A percentile compares a stretch with the other conserved stretches of the same genome.
Evolutionary conservation across 495 filamentous ascomycete species (phyloP).

Genomic region (Entonaema liquescens): DNA sequence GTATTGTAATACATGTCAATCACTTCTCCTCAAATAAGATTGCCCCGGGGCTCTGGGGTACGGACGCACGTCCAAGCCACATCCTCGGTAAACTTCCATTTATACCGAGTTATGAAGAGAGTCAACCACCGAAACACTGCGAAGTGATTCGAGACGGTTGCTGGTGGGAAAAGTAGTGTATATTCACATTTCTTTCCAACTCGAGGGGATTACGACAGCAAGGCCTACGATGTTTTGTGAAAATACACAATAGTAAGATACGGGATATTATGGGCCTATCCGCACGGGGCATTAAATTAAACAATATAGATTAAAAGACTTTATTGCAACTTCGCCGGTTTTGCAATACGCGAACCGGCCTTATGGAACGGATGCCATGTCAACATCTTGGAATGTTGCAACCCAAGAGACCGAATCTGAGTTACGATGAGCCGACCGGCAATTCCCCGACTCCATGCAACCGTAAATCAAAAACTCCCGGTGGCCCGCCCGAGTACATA

Average conservation of each 20-base stretch:
- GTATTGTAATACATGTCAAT: neutral
- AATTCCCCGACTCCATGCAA: slow-evolving; percentile 19
- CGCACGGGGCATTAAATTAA: neutral
- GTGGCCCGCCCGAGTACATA: slow-evolving; percentile 12
- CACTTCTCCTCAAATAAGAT: slow-evolving; percentile 3
- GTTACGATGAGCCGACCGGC: slow-evolving; percentile 3
- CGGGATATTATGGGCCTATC: neutral
- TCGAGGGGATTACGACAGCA: neutral
- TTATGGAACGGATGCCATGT: slow-evolving; percentile 4
- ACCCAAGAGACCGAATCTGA: slow-evolving; percentile 6
- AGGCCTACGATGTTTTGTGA: neutral
- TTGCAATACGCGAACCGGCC: slow-evolving; percentile 9
- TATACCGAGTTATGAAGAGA: slow-evolving; percentile 19
- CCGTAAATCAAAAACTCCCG: slow-evolving; percentile 19
- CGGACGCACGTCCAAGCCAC: slow-evolving; percentile 4
- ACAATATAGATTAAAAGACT: neutral
- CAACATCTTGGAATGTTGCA: neutral
- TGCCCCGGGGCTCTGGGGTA: neutral
- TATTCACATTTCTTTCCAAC: neutral
- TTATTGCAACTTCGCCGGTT: neutral
- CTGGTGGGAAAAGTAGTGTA: neutral
- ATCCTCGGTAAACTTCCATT: slow-evolving; percentile 36
- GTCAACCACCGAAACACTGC: neutral
- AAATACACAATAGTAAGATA: neutral
- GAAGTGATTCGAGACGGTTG: neutral